Percentiles rank a stretch among this genome's conserved stretches.
Evolutionary conservation across 177 flowering plant species (phyloP).

Genomic region (Vitis hybrid): DNA sequence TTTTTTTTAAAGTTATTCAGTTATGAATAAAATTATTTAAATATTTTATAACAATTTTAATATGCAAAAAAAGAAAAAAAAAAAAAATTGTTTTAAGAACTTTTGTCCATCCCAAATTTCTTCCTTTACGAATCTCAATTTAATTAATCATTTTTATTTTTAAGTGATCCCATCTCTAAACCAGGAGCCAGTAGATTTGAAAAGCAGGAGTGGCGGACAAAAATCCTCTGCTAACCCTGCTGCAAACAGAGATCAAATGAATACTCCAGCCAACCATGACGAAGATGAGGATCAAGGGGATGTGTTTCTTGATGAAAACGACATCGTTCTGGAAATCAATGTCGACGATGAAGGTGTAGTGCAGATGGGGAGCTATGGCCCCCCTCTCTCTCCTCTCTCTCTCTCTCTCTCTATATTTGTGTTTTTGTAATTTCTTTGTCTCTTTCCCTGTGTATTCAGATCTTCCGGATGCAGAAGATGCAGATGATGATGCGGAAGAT

Average conservation of each 20-base stretch:
- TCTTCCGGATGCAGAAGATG: conserved; percentile 59
- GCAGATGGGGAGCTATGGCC: background rate
- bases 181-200: background rate
- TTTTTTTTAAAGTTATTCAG: no score
- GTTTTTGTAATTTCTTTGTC: background rate
- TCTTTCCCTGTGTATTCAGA: conserved; percentile 23
- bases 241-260: background rate
- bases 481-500: conserved; percentile 25
- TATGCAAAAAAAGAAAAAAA: no score
- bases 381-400: background rate
- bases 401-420: background rate
- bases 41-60: no score
- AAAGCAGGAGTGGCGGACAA: background rate
- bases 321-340: conserved; percentile 46
- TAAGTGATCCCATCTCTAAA: no score
- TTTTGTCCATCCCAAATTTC: no score
- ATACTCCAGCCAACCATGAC: background rate
- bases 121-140: no score
- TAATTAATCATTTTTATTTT: no score
- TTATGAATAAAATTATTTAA: no score
- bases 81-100: no score
- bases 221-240: conserved; percentile 3
- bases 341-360: conserved; percentile 53
- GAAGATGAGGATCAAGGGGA: conserved; percentile 49
- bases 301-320: conserved; percentile 55